Base-by-base conservation (phyloP, 345 rosid genomes). In the Populus pruinosa region DNA sequence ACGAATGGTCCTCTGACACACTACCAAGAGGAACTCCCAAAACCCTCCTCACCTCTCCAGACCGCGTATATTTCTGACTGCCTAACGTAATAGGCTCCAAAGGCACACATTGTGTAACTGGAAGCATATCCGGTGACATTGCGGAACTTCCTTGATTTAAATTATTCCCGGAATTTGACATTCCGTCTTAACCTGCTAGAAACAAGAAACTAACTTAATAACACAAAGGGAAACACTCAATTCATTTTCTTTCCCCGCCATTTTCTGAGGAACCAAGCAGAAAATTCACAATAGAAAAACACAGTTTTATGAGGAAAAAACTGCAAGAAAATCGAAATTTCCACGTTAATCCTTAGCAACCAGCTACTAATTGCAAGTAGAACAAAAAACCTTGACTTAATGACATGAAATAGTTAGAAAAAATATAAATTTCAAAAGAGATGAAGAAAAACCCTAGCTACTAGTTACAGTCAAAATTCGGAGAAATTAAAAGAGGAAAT, bases 21-120 rank as follows among this genome's bases (percentile, higher is more conserved):
- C 81, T 89, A 70, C 92, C 91, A 71, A 81, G 79, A 47, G 98
- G 89, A 3, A 83, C 85, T 49, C 98, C 92, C 62, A 96, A 85
- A 81, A 84, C 93, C 75, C 93, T 91, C 81, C 90, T 88, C 65
- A 93, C 69, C 87, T 96, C 98, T 80, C 92, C 96, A 9, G 92
- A 81, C n/a, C 91, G 92, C 25, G 89, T 78, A 81, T 79, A 88
- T 83, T 50, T 93, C 74, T 85, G 96, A 89, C 75, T 88, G 43
- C 88, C 92, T 79, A 93, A 81, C 21, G 89, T 86, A 71, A 96
- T 93, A 9, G 92, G 97, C 76, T 93, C 97, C 94, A 96, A 80
- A 17, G 87, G 76, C 80, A 96, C 83, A 69, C 84, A 89, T 21
- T 91, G 92, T 21, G 91, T 83, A 79, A 96, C 82, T 3, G 87